A percentile compares a stretch with the other conserved stretches of the same genome.
Conservation (phyloP, 148 eudicot genomes). For the Limonium bicolor region DNA sequence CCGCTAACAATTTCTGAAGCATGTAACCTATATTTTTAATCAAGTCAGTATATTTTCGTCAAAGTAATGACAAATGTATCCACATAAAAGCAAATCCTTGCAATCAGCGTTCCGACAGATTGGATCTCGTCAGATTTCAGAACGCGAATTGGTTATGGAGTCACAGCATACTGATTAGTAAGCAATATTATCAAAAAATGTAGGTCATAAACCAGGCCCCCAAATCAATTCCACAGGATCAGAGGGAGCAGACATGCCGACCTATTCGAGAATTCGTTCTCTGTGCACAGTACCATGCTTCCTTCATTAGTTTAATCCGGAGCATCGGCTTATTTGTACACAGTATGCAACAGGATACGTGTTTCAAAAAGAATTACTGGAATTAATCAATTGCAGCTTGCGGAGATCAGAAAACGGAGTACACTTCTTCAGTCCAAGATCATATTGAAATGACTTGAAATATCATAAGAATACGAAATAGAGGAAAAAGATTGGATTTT, state of each 20-base stretch:
- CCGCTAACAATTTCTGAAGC: too few species aligned
- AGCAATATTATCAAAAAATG: conserved; percentile 1
- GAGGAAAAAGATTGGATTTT: neutral
- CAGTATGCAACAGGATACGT: neutral
- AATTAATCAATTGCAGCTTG: neutral
- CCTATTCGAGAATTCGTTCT: conserved; percentile 8
- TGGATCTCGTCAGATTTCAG: too few species aligned
- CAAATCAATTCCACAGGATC: conserved; percentile 13
- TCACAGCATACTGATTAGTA: neutral
- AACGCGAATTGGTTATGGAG: too few species aligned
- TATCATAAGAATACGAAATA: neutral
- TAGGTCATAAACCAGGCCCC: conserved; percentile 27
- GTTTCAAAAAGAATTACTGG: neutral
- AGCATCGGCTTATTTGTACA: conserved; percentile 28
- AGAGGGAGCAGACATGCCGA: conserved; percentile 22
- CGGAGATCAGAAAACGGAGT: too few species aligned
- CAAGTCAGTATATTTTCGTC: too few species aligned
- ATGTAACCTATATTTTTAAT: too few species aligned
- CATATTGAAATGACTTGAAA: neutral
- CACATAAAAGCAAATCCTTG: too few species aligned
- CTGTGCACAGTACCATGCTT: conserved; percentile 24
- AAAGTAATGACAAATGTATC: too few species aligned
- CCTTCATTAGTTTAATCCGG: conserved; percentile 17
- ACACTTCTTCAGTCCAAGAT: too few species aligned
- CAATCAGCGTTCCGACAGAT: too few species aligned